A percentile compares a stretch with the other conserved stretches of the same genome.
These are phyloP conservation scores for Trifolium pratense DNA, from an alignment of 306 rosid species.

Conservation along the genomic window DNA sequence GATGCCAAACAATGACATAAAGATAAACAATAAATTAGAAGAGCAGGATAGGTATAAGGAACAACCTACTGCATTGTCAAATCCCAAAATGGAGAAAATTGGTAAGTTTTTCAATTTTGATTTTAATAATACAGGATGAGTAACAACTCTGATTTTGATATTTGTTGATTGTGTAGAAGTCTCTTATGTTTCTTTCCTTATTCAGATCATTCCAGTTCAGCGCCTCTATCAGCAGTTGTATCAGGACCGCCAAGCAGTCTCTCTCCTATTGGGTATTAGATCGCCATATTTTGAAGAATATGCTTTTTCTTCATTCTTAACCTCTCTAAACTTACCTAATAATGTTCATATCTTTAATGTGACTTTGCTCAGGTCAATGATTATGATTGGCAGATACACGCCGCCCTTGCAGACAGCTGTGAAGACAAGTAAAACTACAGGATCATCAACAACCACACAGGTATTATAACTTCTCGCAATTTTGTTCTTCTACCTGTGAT, in stretches of 20 bases:
- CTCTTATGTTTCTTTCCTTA: slow-evolving; percentile 39
- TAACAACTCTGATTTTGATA: slow-evolving; percentile 33
- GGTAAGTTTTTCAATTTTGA: slow-evolving; percentile 52
- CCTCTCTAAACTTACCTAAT: slow-evolving; percentile 11
- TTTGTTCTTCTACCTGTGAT: slow-evolving; percentile 17
- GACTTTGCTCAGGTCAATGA: slow-evolving; percentile 35
- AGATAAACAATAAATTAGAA: slow-evolving; percentile 38
- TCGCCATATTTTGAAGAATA: slow-evolving; percentile 33
- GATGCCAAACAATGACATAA: slow-evolving; percentile 41
- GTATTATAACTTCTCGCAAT: slow-evolving; percentile 43
- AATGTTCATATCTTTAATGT: slow-evolving; percentile 25
- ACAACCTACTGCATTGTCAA: slow-evolving; percentile 39
- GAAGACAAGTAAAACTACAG: slow-evolving; percentile 40
- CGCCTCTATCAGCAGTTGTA: slow-evolving; percentile 48
- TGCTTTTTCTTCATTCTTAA: slow-evolving; percentile 31
- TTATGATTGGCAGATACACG: slow-evolving; percentile 42
- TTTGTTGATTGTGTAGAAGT: slow-evolving; percentile 34
- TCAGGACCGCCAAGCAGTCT: slow-evolving; percentile 51
- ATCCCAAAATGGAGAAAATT: slow-evolving; percentile 45
- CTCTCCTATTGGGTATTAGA: slow-evolving; percentile 59
- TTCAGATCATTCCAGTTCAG: slow-evolving; percentile 49
- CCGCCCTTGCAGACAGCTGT: slow-evolving; percentile 47
- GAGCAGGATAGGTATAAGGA: slow-evolving; percentile 43
- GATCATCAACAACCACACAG: slow-evolving; percentile 43
- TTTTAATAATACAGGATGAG: neutral